phyloP scores from a whole-genome alignment of 163 green algal species.

The Prototheca wickerhamii region DNA sequence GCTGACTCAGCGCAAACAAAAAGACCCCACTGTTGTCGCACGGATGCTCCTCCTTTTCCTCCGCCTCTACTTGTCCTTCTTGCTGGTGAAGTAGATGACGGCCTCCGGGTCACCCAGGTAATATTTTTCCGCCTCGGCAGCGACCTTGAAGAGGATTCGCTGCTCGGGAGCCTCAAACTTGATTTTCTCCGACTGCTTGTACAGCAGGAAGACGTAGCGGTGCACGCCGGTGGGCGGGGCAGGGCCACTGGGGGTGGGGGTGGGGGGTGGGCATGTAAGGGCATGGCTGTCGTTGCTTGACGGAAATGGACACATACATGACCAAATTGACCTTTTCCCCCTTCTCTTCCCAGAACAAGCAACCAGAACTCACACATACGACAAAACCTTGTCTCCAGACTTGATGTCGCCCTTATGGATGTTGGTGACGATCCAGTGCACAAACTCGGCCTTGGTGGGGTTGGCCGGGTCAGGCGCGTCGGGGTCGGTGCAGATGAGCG shows the following conservation, averaged over 20 bases:
- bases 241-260: constrained; percentile 3
- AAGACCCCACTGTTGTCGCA: too few species aligned
- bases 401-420: not conserved
- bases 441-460: constrained; percentile 4
- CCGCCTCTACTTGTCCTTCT: too few species aligned
- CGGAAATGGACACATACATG: too few species aligned
- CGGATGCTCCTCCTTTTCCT: too few species aligned
- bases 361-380: not conserved
- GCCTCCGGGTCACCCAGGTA: constrained; percentile 5
- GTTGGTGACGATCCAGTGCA: constrained; percentile 14
- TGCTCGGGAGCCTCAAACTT: not conserved
- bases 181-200: constrained; percentile 12
- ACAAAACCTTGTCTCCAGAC: not conserved
- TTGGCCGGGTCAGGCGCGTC: constrained; percentile 9
- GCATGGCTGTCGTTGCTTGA: too few species aligned
- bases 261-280: not conserved
- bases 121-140: not conserved
- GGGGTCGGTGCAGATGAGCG: constrained; percentile 5
- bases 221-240: constrained; percentile 10
- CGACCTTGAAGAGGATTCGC: not conserved
- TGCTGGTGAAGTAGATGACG: constrained; percentile 9
- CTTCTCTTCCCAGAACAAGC: not conserved
- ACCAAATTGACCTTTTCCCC: too few species aligned
- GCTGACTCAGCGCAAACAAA: too few species aligned
- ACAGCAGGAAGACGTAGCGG: constrained; percentile 23